A percentile compares a stretch with the other conserved stretches of the same genome.
These are phyloP conservation scores for Thraustotheca clavata DNA, from an alignment of 352 stramenopile species.

Conservation along the genomic window DNA sequence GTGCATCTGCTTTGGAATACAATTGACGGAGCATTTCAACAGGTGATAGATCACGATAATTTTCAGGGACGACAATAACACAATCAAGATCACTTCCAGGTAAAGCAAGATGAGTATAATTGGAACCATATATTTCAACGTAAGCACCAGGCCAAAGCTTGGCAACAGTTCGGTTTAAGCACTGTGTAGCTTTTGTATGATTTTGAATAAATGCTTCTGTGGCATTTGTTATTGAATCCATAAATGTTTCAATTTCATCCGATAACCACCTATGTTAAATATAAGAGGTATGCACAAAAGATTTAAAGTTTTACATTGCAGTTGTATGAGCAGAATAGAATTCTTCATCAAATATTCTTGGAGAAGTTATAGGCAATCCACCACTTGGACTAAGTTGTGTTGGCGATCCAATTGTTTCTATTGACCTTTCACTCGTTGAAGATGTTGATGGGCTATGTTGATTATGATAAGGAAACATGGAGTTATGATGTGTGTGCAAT, in stretches of 20 bases:
- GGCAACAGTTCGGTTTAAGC: slow-evolving; percentile 35
- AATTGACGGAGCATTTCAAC: slow-evolving; percentile 67
- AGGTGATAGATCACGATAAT: slow-evolving; percentile 64
- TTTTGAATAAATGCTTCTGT: slow-evolving; percentile 30
- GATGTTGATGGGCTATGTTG: too few relatives aligned
- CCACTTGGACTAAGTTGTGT: too few relatives aligned
- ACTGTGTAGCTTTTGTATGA: slow-evolving; percentile 43
- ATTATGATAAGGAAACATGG: too few relatives aligned
- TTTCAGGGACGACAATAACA: slow-evolving; percentile 86
- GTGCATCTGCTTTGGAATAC: slow-evolving; percentile 64
- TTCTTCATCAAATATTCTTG: too few relatives aligned
- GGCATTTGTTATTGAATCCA: slow-evolving; percentile 39
- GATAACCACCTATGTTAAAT: slow-evolving; percentile 37
- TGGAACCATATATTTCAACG: slow-evolving; percentile 95
- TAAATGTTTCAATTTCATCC: slow-evolving; percentile 40
- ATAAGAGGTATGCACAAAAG: too few relatives aligned
- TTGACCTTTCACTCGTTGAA: too few relatives aligned
- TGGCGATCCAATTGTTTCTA: too few relatives aligned
- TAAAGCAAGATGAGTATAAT: slow-evolving; percentile 91
- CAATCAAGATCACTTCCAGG: slow-evolving; percentile 96
- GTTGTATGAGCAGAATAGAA: too few relatives aligned
- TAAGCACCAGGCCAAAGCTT: slow-evolving; percentile 81
- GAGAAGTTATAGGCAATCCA: too few relatives aligned
- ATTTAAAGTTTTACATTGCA: too few relatives aligned
- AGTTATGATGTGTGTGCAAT: too few relatives aligned